Base-by-base conservation (phyloP, 768 basidiomycete genomes). In the Agaricus blazei region DNA sequence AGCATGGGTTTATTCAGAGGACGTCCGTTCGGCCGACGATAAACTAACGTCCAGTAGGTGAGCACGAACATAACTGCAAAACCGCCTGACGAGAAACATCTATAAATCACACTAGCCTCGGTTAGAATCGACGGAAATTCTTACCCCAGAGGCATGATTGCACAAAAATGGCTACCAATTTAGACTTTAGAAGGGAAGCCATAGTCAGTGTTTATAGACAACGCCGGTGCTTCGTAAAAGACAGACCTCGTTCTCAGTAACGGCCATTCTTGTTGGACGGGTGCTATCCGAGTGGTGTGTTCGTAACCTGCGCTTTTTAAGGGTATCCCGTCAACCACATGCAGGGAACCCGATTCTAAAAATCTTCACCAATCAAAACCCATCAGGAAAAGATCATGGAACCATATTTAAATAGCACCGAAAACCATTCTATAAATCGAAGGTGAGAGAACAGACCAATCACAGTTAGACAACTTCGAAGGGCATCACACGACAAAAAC, bases 1-100 rank as follows among this genome's bases (percentile, higher is more conserved):
- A 73, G 53, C 68, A 75, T 72, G 7, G 64, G 56, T 52, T 66
- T 67, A 56, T 67, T 65, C 11, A 68, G 37, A 14, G 64, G 61
- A 27, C 62, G 63, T n/a, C 61, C 65, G 3, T 49, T 51, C 14
- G 64, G 65, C 40, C 65, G 61, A 37, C 63, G 58, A 42, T 59
- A 57, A 9, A 69, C 52, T 58, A 72, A 61, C 36, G 71, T 63
- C 63, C 64, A 70, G 31, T 60, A 64, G 3, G 69, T 68, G 34
- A 70, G 52, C 14, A 60, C 38, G 53, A 70, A 70, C 43, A 72
- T 53, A 24, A 70, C 66, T 15, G 58, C 57, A 45, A 67, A 70
- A 6, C 66, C 61, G 19, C 69, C 68, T 70, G 14, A 23, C 24
- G 26, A 49, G 27, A 34, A 5, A 38, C 28, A 51, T 9, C 6